phyloP scores from a whole-genome alignment of 176 grass and related monocot genomes.

The Ananas comosus region DNA sequence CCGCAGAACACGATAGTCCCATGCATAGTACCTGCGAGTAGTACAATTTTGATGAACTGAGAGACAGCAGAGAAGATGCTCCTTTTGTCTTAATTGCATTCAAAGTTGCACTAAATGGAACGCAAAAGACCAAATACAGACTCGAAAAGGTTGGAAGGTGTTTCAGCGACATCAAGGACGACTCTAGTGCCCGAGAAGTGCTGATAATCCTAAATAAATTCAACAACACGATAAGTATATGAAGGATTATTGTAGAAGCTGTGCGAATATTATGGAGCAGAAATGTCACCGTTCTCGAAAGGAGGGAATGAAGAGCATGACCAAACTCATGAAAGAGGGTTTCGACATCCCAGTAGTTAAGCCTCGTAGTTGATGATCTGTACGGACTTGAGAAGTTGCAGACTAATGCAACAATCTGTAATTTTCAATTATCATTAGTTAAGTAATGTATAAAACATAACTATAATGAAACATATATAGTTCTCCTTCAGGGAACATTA shows the following conservation, averaged over 20 bases:
- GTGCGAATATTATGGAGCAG: constrained; percentile 5
- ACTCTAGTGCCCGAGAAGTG: constrained; percentile 97
- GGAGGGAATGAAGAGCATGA: constrained; percentile 90
- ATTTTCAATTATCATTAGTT: constrained; percentile 15
- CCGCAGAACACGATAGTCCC: constrained; percentile 86
- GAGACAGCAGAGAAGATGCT: background rate
- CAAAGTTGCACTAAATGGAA: background rate
- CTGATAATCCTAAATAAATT: constrained; percentile 81
- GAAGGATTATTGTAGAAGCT: background rate
- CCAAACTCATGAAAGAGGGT: constrained; percentile 99
- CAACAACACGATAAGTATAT: constrained; percentile 14
- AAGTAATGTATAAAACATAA: constrained; percentile 14
- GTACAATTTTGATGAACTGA: background rate
- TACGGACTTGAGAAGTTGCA: constrained; percentile 67
- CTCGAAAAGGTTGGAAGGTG: constrained; percentile 92
- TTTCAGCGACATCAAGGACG: constrained; percentile 92
- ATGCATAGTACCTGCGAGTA: constrained; percentile 62
- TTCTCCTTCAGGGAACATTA: no score
- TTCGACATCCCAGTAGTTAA: constrained; percentile 77
- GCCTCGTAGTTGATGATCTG: constrained; percentile 50
- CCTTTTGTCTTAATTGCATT: background rate
- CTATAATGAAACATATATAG: background rate
- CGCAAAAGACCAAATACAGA: constrained; percentile 16
- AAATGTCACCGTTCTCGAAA: constrained; percentile 82
- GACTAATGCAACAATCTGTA: constrained; percentile 80